A percentile compares a stretch with the other conserved stretches of the same genome.
Evolutionary conservation across 495 filamentous ascomycete genomes (phyloP).

Genomic region (Neurospora tetrasperma): DNA sequence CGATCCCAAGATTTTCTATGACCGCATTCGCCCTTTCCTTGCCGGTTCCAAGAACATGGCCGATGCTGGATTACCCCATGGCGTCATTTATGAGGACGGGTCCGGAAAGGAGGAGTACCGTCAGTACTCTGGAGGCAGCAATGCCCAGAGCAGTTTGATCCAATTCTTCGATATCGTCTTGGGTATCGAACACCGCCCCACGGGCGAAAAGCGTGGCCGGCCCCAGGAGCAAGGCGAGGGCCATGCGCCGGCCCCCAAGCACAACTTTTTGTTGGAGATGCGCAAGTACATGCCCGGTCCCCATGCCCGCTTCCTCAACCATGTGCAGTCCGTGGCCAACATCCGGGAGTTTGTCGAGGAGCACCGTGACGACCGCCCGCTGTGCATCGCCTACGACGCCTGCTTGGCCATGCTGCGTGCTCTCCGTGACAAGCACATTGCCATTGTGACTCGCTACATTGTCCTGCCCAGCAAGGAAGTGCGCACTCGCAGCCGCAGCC

Average conservation of each 20-base stretch:
- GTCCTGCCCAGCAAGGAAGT: constrained; percentile 53
- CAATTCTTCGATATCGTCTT: constrained; percentile 94
- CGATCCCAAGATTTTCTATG: constrained; percentile 89
- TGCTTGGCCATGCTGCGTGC: constrained; percentile 82
- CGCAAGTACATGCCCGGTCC: constrained; percentile 91
- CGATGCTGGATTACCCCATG: constrained; percentile 79
- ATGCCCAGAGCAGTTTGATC: constrained; percentile 91
- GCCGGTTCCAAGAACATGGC: constrained; percentile 96
- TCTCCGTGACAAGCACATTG: constrained; percentile 90
- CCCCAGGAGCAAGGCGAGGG: constrained; percentile 37
- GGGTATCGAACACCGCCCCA: constrained; percentile 86
- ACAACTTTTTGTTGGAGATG: constrained; percentile 97
- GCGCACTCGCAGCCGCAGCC: constrained; percentile 35
- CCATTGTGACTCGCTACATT: constrained; percentile 94
- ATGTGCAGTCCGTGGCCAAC: constrained; percentile 72
- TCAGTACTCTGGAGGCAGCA: constrained; percentile 88
- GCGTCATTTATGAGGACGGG: constrained; percentile 81
- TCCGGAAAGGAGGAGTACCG: constrained; percentile 57
- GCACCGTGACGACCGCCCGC: constrained; percentile 46
- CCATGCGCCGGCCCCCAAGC: constrained; percentile 46
- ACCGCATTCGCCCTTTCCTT: constrained; percentile 86
- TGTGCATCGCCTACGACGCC: constrained; percentile 79
- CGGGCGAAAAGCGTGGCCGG: constrained; percentile 52
- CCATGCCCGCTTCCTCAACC: constrained; percentile 78
- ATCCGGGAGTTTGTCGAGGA: constrained; percentile 75